Percentiles rank a stretch among this genome's conserved stretches.
These are phyloP conservation scores for Yarrowia sp. DNA, from an alignment of 805 yeast genomes.

Conservation along the genomic window DNA sequence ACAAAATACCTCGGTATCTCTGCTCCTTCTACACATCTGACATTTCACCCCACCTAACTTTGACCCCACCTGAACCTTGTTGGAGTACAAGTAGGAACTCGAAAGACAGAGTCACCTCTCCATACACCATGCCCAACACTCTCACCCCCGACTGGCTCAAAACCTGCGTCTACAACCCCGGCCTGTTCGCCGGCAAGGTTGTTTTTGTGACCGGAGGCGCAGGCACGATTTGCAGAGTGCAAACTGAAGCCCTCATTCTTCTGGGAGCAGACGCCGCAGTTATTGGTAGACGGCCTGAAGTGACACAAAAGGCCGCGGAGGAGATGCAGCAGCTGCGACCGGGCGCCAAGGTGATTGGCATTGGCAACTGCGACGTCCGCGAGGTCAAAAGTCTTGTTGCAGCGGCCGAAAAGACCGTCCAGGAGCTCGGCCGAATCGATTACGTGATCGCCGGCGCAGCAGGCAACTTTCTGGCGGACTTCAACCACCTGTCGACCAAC, in stretches of 20 bases:
- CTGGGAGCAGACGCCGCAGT: conserved; percentile 87
- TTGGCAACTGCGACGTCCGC: conserved; percentile 77
- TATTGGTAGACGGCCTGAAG: conserved; percentile 69
- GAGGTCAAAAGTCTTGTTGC: conserved; percentile 52
- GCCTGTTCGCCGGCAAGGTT: conserved; percentile 76
- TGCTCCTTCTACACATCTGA: too few relatives aligned
- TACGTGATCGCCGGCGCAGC: conserved; percentile 94
- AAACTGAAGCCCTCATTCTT: conserved; percentile 75
- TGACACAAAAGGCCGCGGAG: conserved; percentile 63
- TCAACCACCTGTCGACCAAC: conserved; percentile 72
- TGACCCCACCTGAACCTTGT: conserved; percentile 11
- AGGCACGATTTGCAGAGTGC: conserved; percentile 88
- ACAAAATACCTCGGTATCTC: too few relatives aligned
- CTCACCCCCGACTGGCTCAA: conserved; percentile 32
- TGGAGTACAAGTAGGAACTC: background rate
- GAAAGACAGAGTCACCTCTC: too few relatives aligned
- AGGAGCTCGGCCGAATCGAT: conserved; percentile 73
- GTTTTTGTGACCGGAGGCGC: conserved; percentile 95
- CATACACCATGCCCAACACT: conserved; percentile 14
- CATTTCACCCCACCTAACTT: background rate
- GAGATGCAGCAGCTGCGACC: conserved; percentile 57
- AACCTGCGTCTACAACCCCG: conserved; percentile 47
- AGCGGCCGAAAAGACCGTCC: conserved; percentile 68
- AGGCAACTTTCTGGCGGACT: conserved; percentile 83
- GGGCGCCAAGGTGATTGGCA: conserved; percentile 70